A percentile compares a stretch with the other conserved stretches of the same genome.
phyloP scores from a whole-genome alignment of 176 grass and related monocot species.

The Poa pratensis region DNA sequence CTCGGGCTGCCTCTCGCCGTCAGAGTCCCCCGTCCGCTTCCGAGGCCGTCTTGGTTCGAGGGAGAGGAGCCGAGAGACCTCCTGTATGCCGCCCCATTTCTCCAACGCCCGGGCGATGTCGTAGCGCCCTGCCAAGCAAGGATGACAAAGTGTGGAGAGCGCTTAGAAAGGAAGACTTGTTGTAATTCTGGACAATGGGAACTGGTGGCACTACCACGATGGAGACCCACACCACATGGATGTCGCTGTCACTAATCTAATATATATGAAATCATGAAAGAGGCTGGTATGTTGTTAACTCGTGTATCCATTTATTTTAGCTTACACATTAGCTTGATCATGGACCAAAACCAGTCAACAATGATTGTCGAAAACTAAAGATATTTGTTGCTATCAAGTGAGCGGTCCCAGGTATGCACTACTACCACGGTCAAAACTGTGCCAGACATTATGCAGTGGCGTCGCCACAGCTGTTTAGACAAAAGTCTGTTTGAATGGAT shows the following conservation, averaged over 20 bases:
- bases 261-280: neutral
- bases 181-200: neutral
- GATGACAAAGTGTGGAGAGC: neutral
- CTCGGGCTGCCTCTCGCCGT: slow-evolving; percentile 48
- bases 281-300: neutral
- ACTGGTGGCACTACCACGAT: neutral
- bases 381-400: neutral
- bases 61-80: slow-evolving; percentile 86
- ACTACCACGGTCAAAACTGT: neutral
- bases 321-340: neutral
- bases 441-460: neutral
- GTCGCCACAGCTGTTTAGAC: neutral
- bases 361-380: neutral
- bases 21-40: slow-evolving; percentile 33
- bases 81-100: slow-evolving; percentile 89
- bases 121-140: slow-evolving; percentile 57
- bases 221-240: neutral
- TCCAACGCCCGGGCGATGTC: slow-evolving; percentile 97
- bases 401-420: neutral
- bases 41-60: slow-evolving; percentile 68
- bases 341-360: neutral
- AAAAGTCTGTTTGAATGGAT: neutral
- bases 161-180: slow-evolving; percentile 24
- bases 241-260: neutral
- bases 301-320: neutral